Evolutionary conservation across 116 monocot species (phyloP), one percentile per base, ranked within the genome.

Genomic region (Phalaenopsis hybrid): DNA sequence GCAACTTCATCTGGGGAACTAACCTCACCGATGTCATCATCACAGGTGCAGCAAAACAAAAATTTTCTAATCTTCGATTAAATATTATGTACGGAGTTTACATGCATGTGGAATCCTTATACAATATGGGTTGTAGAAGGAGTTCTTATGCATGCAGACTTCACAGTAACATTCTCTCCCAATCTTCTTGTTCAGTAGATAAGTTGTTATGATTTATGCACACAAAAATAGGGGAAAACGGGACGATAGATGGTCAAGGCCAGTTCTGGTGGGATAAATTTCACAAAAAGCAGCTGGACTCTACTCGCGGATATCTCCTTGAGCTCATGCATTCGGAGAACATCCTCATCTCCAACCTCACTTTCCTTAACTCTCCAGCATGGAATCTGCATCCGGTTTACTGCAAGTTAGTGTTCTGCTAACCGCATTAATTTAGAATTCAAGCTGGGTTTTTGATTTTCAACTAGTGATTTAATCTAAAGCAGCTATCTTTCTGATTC

Each of bases 1-100:
- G 85, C 84, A 93, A 89, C 82, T 88, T 96, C 82, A 93, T 96
- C 51, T 43, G 78, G 57, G 93, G 90, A 28, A 79, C 82, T 44
- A 92, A 96, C 75, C 96, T 96, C 82, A 96, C 94, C 17, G 94
- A 96, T 83, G 90, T 96, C 21, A 70, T 91, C 80, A 89, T 96
- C 77, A 92, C 94, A 55, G 96, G 96, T 90, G 37, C 1, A 45
- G 2, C n/a, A 0, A 28, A 0, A 37, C 37, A 37, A 87, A n/a
- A n/a, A n/a, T n/a, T n/a, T n/a, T n/a, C n/a, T n/a, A n/a, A n/a
- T n/a, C n/a, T n/a, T n/a, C n/a, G n/a, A n/a, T n/a, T n/a, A n/a
- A n/a, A n/a, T n/a, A n/a, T n/a, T n/a, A n/a, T n/a, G n/a, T n/a
- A n/a, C n/a, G n/a, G n/a, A n/a, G n/a, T n/a, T n/a, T 45, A 45